A percentile compares a stretch with the other conserved stretches of the same genome.
Conservation (phyloP, 202 grass and related monocot species). For the Setaria italica region DNA sequence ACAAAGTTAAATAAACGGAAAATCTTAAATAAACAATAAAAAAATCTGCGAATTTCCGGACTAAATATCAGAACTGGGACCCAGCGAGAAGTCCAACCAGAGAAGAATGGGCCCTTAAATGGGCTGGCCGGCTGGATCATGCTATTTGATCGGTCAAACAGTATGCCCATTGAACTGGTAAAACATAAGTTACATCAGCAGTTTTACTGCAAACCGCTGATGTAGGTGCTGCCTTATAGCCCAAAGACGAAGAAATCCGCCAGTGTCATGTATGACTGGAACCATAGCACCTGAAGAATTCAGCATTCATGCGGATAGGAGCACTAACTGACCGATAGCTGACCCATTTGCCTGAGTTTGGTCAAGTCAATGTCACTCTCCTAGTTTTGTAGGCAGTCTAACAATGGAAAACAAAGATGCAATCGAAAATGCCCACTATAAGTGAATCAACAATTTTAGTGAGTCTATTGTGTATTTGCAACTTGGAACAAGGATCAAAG, state of each 20-base stretch:
- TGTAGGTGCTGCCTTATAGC: background rate
- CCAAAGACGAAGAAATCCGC: background rate
- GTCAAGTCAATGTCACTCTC: background rate
- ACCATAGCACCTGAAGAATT: background rate
- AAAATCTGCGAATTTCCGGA: constrained; percentile 16
- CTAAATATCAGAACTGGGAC: background rate
- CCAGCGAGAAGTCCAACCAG: background rate
- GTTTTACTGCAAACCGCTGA: background rate
- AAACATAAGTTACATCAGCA: background rate
- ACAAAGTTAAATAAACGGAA: background rate
- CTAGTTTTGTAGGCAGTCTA: background rate
- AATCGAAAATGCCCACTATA: background rate
- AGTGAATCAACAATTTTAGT: background rate
- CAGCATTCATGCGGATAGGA: background rate
- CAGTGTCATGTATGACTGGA: background rate
- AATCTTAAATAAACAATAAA: constrained; percentile 4
- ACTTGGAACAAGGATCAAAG: background rate
- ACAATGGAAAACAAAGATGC: background rate
- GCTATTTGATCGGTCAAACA: background rate
- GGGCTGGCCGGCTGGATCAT: background rate
- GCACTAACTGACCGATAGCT: background rate
- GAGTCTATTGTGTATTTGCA: background rate
- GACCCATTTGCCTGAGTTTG: background rate
- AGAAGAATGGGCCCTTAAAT: background rate
- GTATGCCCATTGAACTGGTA: background rate